Percentiles rank a stretch among this genome's conserved stretches.
Evolutionary conservation across 2,329 filamentous ascomycete species (phyloP).

Genomic region (Stachybotrys chlorohalonatus): DNA sequence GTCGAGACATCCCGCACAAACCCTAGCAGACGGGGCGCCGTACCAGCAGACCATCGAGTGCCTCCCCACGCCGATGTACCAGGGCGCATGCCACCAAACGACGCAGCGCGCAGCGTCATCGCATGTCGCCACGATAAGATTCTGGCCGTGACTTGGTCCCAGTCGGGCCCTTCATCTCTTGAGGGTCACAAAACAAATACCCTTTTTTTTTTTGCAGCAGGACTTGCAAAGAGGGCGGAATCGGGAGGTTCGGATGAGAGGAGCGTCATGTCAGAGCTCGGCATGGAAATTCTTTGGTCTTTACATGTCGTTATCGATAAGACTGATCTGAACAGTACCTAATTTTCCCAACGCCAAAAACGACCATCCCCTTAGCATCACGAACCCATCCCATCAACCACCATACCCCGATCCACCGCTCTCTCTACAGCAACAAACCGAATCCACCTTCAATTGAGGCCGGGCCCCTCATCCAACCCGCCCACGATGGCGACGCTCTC

Average conservation of each 20-base stretch:
- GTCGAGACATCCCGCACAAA: not conserved
- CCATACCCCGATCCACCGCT: no score
- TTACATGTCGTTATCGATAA: not conserved
- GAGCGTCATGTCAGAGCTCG: not conserved
- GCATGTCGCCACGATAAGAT: not conserved
- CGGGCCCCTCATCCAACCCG: not conserved
- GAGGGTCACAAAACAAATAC: no score
- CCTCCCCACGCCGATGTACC: not conserved
- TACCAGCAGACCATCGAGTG: not conserved
- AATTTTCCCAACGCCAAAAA: not conserved
- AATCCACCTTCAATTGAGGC: not conserved
- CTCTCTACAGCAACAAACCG: not conserved
- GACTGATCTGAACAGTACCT: not conserved
- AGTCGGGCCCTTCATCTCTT: not conserved
- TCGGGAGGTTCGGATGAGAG: not conserved
- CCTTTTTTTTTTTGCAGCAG: no score
- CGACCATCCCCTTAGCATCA: not conserved
- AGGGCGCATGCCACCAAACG: not conserved
- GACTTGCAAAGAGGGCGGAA: not conserved
- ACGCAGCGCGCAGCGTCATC: not conserved
- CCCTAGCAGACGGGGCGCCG: not conserved
- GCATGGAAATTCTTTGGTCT: not conserved
- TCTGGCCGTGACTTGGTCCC: not conserved
- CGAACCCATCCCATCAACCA: not conserved
- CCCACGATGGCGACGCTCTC: slow-evolving; percentile 19